Evolutionary conservation across 345 rosid species (phyloP).

Genomic region (Melaleuca alternifolia): DNA sequence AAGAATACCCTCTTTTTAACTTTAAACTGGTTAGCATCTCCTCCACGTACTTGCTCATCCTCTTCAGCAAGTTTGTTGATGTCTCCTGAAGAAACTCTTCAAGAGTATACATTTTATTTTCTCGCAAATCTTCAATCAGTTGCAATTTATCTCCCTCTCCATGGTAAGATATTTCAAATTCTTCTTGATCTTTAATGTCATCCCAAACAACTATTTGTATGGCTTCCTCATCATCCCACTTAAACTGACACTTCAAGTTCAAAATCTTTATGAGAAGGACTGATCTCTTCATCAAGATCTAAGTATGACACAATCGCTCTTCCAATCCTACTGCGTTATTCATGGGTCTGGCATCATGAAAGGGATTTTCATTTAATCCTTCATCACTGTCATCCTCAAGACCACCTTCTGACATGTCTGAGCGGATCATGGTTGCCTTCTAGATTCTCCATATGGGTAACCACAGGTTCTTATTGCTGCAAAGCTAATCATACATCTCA

Average conservation of each 20-base stretch:
- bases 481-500: background rate
- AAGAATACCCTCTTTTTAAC: background rate
- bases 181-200: background rate
- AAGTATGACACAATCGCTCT: background rate
- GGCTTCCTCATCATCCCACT: background rate
- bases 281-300: background rate
- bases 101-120: background rate
- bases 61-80: background rate
- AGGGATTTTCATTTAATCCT: background rate
- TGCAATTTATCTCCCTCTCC: background rate
- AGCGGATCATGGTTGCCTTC: background rate
- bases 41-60: background rate
- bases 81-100: background rate
- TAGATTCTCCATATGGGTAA: background rate
- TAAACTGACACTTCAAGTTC: background rate
- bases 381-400: background rate
- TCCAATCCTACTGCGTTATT: background rate
- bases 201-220: background rate
- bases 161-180: background rate
- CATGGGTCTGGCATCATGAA: background rate
- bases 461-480: background rate
- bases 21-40: background rate
- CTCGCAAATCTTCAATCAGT: background rate
- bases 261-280: background rate
- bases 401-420: background rate